These are phyloP conservation scores for Delonix regia DNA, from an alignment of 306 rosid species.

Conservation along the genomic window DNA sequence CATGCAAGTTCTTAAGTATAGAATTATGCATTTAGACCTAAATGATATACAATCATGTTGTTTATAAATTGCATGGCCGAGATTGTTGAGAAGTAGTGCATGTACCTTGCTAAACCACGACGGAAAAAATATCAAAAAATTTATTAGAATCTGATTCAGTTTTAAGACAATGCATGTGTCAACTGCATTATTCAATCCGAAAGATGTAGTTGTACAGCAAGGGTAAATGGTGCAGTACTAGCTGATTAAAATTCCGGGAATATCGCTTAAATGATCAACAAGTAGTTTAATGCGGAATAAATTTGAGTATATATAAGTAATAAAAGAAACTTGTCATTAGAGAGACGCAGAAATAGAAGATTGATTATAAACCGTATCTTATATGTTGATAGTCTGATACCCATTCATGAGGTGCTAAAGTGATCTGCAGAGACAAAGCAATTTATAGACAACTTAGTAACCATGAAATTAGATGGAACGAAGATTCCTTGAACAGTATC, in stretches of 20 bases:
- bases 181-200: slow-evolving; percentile 48
- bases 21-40: slow-evolving; percentile 13
- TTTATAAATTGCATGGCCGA: slow-evolving; percentile 4
- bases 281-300: slow-evolving; percentile 41
- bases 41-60: background rate
- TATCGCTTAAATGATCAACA: slow-evolving; percentile 42
- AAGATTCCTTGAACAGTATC: slow-evolving; percentile 59
- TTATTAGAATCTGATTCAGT: slow-evolving; percentile 49
- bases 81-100: background rate
- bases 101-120: slow-evolving; percentile 38
- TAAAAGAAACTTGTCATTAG: slow-evolving; percentile 24
- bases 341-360: slow-evolving; percentile 1
- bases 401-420: slow-evolving; percentile 34
- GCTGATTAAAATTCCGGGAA: slow-evolving; percentile 44
- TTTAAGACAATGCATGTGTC: slow-evolving; percentile 53
- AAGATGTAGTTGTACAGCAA: slow-evolving; percentile 36
- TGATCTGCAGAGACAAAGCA: slow-evolving; percentile 31
- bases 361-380: slow-evolving; percentile 31
- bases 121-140: slow-evolving; percentile 22
- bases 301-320: slow-evolving; percentile 30
- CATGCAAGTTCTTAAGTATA: slow-evolving; percentile 28
- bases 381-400: slow-evolving; percentile 35
- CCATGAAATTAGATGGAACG: slow-evolving; percentile 22
- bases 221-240: slow-evolving; percentile 25
- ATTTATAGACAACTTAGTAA: slow-evolving; percentile 36